A percentile compares a stretch with the other conserved stretches of the same genome.
phyloP scores from a whole-genome alignment of 2,329 filamentous ascomycete species.

The Penicillium sp. region DNA sequence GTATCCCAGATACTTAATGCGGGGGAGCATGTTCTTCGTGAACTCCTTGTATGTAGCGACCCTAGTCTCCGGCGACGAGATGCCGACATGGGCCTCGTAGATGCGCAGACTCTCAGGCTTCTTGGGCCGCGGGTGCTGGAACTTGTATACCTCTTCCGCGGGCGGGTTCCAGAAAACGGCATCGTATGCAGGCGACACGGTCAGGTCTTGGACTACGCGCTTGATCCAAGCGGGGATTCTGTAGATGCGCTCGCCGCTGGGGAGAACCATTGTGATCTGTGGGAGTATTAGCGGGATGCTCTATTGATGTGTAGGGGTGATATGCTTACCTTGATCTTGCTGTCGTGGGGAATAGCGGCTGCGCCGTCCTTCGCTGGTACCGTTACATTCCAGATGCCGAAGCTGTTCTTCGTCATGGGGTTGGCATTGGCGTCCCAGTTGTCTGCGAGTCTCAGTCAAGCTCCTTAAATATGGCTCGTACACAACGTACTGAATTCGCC shows the following conservation, averaged over 20 bases:
- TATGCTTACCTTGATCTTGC: conserved; percentile 79
- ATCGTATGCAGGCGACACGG: conserved; percentile 88
- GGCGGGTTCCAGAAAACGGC: conserved; percentile 97
- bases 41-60: conserved; percentile 98
- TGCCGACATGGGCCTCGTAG: conserved; percentile 98
- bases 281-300: neutral
- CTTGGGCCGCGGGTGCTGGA: conserved; percentile 78
- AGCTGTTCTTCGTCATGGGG: conserved; percentile 82
- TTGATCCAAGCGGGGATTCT: conserved; percentile 95
- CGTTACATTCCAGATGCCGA: conserved; percentile 81
- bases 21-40: conserved; percentile 83
- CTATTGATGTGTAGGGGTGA: no score
- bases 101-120: conserved; percentile 86
- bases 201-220: conserved; percentile 90
- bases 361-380: conserved; percentile 72
- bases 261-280: conserved; percentile 79
- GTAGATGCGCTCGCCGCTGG: conserved; percentile 77
- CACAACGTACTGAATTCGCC: conserved; percentile 81
- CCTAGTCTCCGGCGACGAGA: conserved; percentile 83
- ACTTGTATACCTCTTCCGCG: conserved; percentile 69
- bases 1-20: conserved; percentile 88
- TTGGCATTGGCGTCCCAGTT: conserved; percentile 81
- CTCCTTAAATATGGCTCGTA: conserved; percentile 1
- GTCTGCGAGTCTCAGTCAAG: conserved; percentile 55
- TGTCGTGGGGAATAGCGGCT: conserved; percentile 83